Percentiles rank a stretch among this genome's conserved stretches.
phyloP scores from a whole-genome alignment of 2,329 filamentous ascomycete genomes.

The Diplodia mutila region DNA sequence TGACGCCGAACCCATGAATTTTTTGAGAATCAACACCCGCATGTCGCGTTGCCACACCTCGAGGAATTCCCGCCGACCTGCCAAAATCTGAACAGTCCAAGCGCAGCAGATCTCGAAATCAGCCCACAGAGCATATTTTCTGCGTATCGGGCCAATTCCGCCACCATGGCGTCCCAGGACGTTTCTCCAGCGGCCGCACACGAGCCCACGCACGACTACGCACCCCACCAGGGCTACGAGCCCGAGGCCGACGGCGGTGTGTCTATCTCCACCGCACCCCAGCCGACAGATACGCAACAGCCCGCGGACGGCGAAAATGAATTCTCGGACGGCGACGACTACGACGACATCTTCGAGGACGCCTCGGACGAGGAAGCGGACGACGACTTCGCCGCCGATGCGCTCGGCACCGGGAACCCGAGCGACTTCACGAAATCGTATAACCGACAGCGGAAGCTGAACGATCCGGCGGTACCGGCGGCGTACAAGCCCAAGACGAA shows the following conservation, averaged over 20 bases:
- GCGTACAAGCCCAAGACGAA: constrained; percentile 71
- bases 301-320: not conserved
- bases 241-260: constrained; percentile 16
- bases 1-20: constrained; percentile 24
- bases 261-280: not conserved
- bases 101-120: not conserved
- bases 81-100: not conserved
- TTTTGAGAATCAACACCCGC: constrained; percentile 14
- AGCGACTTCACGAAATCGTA: constrained; percentile 82
- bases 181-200: constrained; percentile 12
- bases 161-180: constrained; percentile 22
- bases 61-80: not conserved
- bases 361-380: constrained; percentile 62
- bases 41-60: not conserved
- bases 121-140: not conserved
- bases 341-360: constrained; percentile 66
- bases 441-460: constrained; percentile 77
- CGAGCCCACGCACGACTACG: constrained; percentile 22
- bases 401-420: constrained; percentile 60
- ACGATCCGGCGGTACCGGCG: constrained; percentile 54
- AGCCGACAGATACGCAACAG: not conserved
- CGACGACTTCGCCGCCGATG: constrained; percentile 59
- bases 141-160: not conserved
- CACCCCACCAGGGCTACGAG: constrained; percentile 25
- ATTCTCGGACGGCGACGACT: constrained; percentile 57